Evolutionary conservation across 2,329 filamentous ascomycete genomes (phyloP).

Genomic region (Fusarium humuli): DNA sequence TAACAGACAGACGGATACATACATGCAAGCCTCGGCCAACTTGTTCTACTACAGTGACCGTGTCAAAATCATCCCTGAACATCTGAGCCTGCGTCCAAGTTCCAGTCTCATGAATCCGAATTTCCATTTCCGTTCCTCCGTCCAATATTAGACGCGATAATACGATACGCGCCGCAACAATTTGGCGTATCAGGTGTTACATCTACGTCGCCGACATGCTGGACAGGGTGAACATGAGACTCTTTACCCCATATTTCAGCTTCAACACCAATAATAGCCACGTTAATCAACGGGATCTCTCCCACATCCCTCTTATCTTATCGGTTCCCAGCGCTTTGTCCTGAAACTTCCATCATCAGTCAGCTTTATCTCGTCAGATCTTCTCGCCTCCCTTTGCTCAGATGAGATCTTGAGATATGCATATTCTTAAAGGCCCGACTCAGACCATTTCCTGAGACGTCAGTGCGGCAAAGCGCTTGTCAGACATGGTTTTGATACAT

Average conservation of each 20-base stretch:
- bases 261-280: background rate
- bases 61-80: constrained; percentile 9
- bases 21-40: background rate
- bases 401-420: background rate
- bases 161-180: constrained; percentile 13
- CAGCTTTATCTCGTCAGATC: background rate
- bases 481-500: background rate
- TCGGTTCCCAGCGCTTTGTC: background rate
- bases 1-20: constrained; percentile 20
- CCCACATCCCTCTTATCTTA: background rate
- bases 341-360: background rate
- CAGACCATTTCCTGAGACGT: background rate
- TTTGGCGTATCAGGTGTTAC: constrained; percentile 25
- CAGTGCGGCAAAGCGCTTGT: background rate
- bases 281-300: background rate
- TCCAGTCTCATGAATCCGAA: background rate
- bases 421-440: background rate
- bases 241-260: background rate
- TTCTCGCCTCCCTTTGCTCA: background rate
- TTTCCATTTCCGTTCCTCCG: background rate
- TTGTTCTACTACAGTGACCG: background rate
- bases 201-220: constrained; percentile 8
- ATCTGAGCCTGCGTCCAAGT: too few species aligned
- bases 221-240: constrained; percentile 10
- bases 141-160: constrained; percentile 7